phyloP scores from a whole-genome alignment of 2,329 filamentous ascomycete species.

The Knufia fluminis region DNA sequence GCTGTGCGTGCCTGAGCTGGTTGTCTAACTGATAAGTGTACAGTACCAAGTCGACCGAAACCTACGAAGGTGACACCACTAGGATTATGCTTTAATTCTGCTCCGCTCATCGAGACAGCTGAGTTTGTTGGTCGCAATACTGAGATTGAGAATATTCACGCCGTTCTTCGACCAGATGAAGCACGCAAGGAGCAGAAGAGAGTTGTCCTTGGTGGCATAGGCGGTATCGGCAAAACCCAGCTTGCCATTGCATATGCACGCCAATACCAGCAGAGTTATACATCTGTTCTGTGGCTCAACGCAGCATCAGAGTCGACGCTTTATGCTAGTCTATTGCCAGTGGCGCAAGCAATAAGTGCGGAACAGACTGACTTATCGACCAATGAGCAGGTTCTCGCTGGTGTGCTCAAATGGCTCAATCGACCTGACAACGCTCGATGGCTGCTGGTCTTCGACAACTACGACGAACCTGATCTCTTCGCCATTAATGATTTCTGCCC shows the following conservation, averaged over 20 bases:
- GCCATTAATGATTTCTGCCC: conserved; percentile 16
- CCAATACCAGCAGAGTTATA: conserved; percentile 29
- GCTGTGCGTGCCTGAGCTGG: too few species aligned
- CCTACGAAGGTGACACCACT: too few species aligned
- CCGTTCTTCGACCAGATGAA: neutral
- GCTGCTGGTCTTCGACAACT: conserved; percentile 23
- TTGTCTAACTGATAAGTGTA: too few species aligned
- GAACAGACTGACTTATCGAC: neutral
- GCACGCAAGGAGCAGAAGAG: neutral
- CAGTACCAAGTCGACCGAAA: too few species aligned
- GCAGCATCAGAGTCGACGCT: conserved; percentile 31
- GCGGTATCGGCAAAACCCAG: conserved; percentile 42
- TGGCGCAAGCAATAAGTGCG: conserved; percentile 8
- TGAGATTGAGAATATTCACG: neutral
- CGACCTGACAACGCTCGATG: conserved; percentile 16
- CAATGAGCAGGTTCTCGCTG: neutral
- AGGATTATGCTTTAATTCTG: too few species aligned
- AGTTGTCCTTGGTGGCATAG: conserved; percentile 32
- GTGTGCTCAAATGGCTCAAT: conserved; percentile 14
- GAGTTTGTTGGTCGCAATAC: neutral
- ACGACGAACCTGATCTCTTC: conserved; percentile 17
- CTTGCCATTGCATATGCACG: conserved; percentile 31
- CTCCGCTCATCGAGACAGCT: too few species aligned
- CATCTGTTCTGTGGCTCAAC: conserved; percentile 38
- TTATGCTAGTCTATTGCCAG: conserved; percentile 25